Base-by-base conservation (phyloP, 495 filamentous ascomycete species). In the Podospora pseudopauciseta region DNA sequence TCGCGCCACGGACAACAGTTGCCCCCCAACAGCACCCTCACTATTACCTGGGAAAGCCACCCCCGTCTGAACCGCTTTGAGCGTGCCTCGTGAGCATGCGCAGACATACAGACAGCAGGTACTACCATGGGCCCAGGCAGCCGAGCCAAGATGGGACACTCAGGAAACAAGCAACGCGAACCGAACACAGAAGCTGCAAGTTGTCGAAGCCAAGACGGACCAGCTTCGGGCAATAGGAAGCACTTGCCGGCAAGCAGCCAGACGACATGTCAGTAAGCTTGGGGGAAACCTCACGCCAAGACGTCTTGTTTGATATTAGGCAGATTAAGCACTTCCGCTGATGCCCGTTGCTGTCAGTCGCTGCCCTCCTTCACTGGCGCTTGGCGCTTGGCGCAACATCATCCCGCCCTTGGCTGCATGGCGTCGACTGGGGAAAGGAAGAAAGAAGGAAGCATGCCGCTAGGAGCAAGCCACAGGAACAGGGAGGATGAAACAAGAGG, bases 41-140 rank as follows among this genome's bases (percentile, higher is more conserved):
- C 58, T 2, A 72, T 75, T 56, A 71, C 74, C 32, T 75, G 70
- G 68, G 71, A 73, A 2, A 55, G 34, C 32, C 61, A 67, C 2
- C 65, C 70, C 3, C 74, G 74, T 23, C 68, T 63, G 55, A 73
- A 75, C 60, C 74, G 71, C 4, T 75, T 75, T 27, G 74, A 75
- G 44, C 70, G 74, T n/a, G 53, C 65, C 39, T 65, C 66, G 6
- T 72, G 67, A 72, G 64, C 54, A 26, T 32, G 28, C 19, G 1
- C 5, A 7, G 3, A 2, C 18, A n/a, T 63, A 5, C 60, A 28
- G 60, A 63, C 7, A 20, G 7, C 3, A 60, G 1, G 26, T 5
- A 28, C 16, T 26, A 15, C 13, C 54, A 57, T 3, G 54, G 6
- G 18, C 54, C 54, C 54, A 57, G 5, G 18, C 5, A 28, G 11